Evolutionary conservation across 1,139 yeast genomes (phyloP).

Genomic region (Nakaseomyces uthaithaninus): DNA sequence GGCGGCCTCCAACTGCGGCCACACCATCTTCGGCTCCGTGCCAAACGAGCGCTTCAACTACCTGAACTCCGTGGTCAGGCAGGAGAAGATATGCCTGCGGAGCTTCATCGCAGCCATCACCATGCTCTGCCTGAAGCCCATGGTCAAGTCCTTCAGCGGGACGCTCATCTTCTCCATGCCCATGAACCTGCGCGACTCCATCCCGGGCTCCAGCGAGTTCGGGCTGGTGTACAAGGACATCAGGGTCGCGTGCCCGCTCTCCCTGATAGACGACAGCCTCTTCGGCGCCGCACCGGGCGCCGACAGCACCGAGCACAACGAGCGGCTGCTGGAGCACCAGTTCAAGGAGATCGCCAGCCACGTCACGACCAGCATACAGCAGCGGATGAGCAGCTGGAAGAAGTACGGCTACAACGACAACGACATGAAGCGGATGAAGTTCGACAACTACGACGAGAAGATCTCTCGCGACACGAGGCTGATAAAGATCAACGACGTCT

Average conservation of each 20-base stretch:
- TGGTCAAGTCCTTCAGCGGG: slow-evolving; percentile 17
- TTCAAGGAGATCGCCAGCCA: slow-evolving; percentile 21
- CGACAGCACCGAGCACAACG: slow-evolving; percentile 18
- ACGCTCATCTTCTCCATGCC: slow-evolving; percentile 23
- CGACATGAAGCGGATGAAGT: slow-evolving; percentile 27
- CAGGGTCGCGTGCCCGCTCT: slow-evolving; percentile 23
- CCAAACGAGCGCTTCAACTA: slow-evolving; percentile 16
- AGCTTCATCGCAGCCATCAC: slow-evolving; percentile 25
- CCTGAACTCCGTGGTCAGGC: slow-evolving; percentile 16
- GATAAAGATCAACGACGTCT: slow-evolving; percentile 25
- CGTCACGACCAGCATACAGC: slow-evolving; percentile 14
- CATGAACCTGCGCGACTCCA: slow-evolving; percentile 18
- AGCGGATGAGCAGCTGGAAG: slow-evolving; percentile 21
- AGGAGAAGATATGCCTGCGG: slow-evolving; percentile 20
- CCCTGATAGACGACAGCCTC: slow-evolving; percentile 19
- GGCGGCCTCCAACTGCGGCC: slow-evolving; percentile 20
- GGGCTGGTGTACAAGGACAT: slow-evolving; percentile 24
- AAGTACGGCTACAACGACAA: slow-evolving; percentile 23
- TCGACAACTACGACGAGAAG: slow-evolving; percentile 12
- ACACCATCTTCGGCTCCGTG: slow-evolving; percentile 25
- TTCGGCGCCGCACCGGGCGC: slow-evolving; percentile 8
- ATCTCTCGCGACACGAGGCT: slow-evolving; percentile 11
- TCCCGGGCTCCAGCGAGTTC: slow-evolving; percentile 14
- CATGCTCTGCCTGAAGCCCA: slow-evolving; percentile 25
- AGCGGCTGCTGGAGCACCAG: slow-evolving; percentile 22